Conservation (phyloP, 345 rosid species). For the Eucalyptus cloeziana region DNA sequence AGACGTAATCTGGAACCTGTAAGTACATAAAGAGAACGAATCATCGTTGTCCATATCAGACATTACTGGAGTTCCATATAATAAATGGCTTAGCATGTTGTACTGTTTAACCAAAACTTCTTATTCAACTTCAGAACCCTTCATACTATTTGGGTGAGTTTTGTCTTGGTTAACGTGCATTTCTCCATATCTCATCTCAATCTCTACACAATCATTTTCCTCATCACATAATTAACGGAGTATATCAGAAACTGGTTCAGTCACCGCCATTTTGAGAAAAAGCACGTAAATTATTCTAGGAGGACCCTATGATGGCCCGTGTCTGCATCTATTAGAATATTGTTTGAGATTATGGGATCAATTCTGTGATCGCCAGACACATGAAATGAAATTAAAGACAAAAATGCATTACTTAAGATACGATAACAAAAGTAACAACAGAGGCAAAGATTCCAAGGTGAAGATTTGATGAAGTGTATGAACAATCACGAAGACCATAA, state of each 20-base stretch:
- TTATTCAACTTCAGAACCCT: background rate
- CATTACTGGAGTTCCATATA: background rate
- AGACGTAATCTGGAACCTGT: constrained; percentile 72
- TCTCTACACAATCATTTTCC: background rate
- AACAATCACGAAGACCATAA: background rate
- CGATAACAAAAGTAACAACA: background rate
- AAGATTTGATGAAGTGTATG: background rate
- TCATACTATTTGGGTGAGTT: background rate
- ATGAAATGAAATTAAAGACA: background rate
- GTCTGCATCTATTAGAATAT: background rate
- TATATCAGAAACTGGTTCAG: background rate
- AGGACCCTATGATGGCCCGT: background rate
- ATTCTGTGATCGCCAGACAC: background rate
- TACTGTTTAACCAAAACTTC: background rate
- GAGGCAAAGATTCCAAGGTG: background rate
- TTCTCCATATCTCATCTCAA: background rate
- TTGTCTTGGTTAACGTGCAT: background rate
- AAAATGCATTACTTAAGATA: background rate
- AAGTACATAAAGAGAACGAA: background rate
- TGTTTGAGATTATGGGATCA: background rate
- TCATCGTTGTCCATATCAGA: background rate
- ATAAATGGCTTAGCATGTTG: background rate
- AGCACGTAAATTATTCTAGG: background rate
- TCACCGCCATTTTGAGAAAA: background rate
- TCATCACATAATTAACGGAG: background rate